A percentile compares a stretch with the other conserved stretches of the same genome.
These are phyloP conservation scores for Teunomyces kruisii DNA, from an alignment of 805 yeast species.

Conservation along the genomic window DNA sequence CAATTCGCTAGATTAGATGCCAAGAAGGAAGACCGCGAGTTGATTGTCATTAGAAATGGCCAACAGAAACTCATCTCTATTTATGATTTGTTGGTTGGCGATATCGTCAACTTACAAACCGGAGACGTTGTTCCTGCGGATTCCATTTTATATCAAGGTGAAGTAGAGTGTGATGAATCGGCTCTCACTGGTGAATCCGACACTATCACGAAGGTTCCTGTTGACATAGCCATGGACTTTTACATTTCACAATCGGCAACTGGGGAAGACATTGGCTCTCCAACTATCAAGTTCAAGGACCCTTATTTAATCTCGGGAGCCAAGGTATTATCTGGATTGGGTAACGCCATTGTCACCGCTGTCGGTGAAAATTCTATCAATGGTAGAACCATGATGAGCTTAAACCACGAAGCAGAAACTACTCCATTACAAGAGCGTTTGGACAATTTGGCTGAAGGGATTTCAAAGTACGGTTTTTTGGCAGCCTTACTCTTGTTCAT, in stretches of 20 bases:
- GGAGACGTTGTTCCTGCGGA: conserved; percentile 96
- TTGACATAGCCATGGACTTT: conserved; percentile 38
- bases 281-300: conserved; percentile 52
- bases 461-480: conserved; percentile 88
- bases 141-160: conserved; percentile 69
- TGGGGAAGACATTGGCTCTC: conserved; percentile 41
- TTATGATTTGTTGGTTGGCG: conserved; percentile 82
- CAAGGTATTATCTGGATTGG: conserved; percentile 82
- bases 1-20: conserved; percentile 88
- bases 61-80: conserved; percentile 67
- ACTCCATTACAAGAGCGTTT: conserved; percentile 90
- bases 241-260: conserved; percentile 27
- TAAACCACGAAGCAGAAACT: conserved; percentile 71
- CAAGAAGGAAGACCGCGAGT: conserved; percentile 79
- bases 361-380: conserved; percentile 88
- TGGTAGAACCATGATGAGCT: conserved; percentile 86
- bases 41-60: conserved; percentile 75
- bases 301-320: conserved; percentile 91
- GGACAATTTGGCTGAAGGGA: conserved; percentile 82
- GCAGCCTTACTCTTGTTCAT: conserved; percentile 82
- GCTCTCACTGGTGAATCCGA: conserved; percentile 93
- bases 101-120: conserved; percentile 75
- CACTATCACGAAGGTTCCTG: conserved; percentile 69
- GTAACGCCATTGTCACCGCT: conserved; percentile 82
- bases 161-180: conserved; percentile 86